These are phyloP conservation scores for Cystobasidium ongulense DNA, from an alignment of 768 basidiomycete species.

Conservation along the genomic window DNA sequence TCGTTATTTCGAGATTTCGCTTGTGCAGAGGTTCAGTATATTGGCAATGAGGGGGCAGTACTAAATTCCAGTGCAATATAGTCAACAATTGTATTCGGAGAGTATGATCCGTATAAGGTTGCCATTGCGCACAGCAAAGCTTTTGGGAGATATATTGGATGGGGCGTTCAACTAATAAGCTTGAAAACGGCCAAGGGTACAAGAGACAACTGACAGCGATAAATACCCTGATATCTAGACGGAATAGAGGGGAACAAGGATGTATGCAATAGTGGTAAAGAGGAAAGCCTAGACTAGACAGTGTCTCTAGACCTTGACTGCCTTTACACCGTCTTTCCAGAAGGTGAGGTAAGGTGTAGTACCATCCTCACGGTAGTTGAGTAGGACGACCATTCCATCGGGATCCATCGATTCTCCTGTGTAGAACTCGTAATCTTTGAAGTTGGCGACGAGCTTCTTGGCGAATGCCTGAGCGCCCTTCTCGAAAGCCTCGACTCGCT, in stretches of 20 bases:
- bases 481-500: conserved; percentile 67
- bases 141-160: not conserved
- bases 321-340: conserved; percentile 78
- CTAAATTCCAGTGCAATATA: too few species aligned
- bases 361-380: conserved; percentile 71
- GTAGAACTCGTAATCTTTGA: conserved; percentile 87
- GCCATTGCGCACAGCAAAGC: not conserved
- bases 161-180: not conserved
- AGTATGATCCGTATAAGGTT: too few species aligned
- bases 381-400: conserved; percentile 88
- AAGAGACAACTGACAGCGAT: not conserved
- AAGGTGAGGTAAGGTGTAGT: conserved; percentile 39
- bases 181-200: not conserved
- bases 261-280: not conserved
- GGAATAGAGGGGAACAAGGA: not conserved
- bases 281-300: not conserved
- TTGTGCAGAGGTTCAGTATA: too few species aligned
- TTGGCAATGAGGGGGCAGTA: too few species aligned
- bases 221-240: not conserved
- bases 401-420: conserved; percentile 49
- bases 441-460: conserved; percentile 58
- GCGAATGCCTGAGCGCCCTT: conserved; percentile 65
- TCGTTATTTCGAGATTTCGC: not conserved
- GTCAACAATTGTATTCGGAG: too few species aligned
- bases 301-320: conserved; percentile 44